Base-by-base conservation (phyloP, 495 filamentous ascomycete species). In the Trichoderma erinaceum region DNA sequence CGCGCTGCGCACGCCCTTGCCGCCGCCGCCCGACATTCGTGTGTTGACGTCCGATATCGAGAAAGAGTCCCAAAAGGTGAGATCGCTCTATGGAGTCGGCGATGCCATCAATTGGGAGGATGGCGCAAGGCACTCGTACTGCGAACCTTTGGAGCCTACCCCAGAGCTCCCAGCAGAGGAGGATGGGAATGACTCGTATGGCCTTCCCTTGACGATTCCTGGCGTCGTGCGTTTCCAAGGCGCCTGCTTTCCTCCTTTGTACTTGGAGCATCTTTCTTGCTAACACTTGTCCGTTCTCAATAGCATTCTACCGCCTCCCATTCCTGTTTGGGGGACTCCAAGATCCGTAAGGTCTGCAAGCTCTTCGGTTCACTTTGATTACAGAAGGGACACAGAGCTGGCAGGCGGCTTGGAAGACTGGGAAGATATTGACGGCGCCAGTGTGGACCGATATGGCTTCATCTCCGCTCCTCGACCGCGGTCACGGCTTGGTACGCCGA, bases 381-480 rank as follows among this genome's bases (percentile, higher is more conserved):
- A 64, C 27, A 70, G 73, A 64, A 71, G 63, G 58, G 74, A 71
- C 29, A 74, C 78, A 46, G 80, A 84, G 76, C 77, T 88, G 16
- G 92, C 92, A 16, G 93, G 93, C 18, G 94, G 94, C 0, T 87
- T 96, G 50, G 95, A 99, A 73, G 93, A 97, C 73, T 99, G 95
- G 96, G 89, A 94, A 72, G 89, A 97, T 76, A 79, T 99, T 13
- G 82, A 89, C n/a, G 90, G 85, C n/a, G 84, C 81, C 48, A 91
- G 96, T 75, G 90, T 98, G 52, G 95, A 99, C 78, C 83, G 86
- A 73, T 99, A 98, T 76, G 95, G 95, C 21, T 99, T 99, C 80
- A 98, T 99, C 76, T 84, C 72, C 81, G 69, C 80, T 73, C 73
- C 79, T 75, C 44, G 41, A 32, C 73, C 79, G 74, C 44, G 41